Evolutionary conservation across 345 rosid genomes (phyloP), one percentile per base, ranked within the genome.

Genomic region (Raphanus raphanistrum): DNA sequence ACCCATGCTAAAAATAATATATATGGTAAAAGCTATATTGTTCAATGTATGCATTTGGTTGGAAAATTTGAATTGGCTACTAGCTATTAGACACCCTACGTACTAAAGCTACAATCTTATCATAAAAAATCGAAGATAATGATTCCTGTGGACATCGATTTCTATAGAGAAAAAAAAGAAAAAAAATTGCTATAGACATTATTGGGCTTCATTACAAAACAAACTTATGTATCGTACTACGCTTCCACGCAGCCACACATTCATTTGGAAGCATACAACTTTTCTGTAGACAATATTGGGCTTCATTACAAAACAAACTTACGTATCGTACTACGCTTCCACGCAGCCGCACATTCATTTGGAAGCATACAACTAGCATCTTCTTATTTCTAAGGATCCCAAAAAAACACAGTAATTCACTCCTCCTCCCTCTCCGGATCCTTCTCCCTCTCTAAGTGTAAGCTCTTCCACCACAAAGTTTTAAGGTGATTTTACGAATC

Each of bases 391-490:
- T 50, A 6, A 45, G 16, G 12, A 45, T 45, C 54, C 55, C 8
- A n/a, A 50, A 50, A 6, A n/a, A 50, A 50, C 6, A n/a, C 55
- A 50, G 54, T 13, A 45, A 1, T 45, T 48, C 55, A 48, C 21
- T 48, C 54, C 54, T 48, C 54, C 54, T 48, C 55, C 21, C 55
- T n/a, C 55, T 50, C 55, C 3, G 21, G 55, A 48, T n/a, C 55
- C 16, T 17, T 48, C 55, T 45, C 52, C 4, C 52, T 50, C 55
- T n/a, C 55, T 50, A 52, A 16, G 43, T 61, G 45, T 7, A 41
- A 11, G n/a, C 66, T 59, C 68, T 45, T 72, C 31, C 60, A 10
- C 68, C 75, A 16, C 59, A 41, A 71, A 41, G 11, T n/a, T 15
- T 60, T 28, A 29, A 72, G 68, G 76, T 72, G 50, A 48, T 27